Evolutionary conservation across 768 basidiomycete species (phyloP), one percentile per base, ranked within the genome.

Genomic region (Podaxis sp.): DNA sequence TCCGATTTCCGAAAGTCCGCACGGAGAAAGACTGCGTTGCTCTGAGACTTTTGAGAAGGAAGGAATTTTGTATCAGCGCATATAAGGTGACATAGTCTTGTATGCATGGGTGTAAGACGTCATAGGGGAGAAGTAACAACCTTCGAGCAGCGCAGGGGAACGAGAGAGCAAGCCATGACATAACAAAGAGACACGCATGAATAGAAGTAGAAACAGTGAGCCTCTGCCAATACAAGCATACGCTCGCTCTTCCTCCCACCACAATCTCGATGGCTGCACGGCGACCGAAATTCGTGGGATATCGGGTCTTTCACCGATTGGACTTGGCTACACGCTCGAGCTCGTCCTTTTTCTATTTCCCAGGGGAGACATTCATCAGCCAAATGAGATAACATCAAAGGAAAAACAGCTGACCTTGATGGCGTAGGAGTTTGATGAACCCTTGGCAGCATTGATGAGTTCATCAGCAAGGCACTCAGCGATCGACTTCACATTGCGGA

Each of bases 311-410:
- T 93, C 87, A 99, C 87, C 96, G 93, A 84, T 99, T 99, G 80
- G 95, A 97, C 84, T 98, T 99, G 83, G 97, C 97, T 63, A 99
- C 97, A 85, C 96, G 96, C 85, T 99, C 96, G 68, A 99, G 88
- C 80, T 99, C 96, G 79, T 98, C 96, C 84, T 96, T 97, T 93
- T 96, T 96, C 94, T 93, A 73, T 70, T 64, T 39, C 49, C 63
- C 4, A 60, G 52, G 49, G 51, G 46, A 46, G 17, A 8, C 71
- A 44, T 46, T 57, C 28, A 61, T 60, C 55, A 56, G 38, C 9
- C 33, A 30, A 42, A 19, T 19, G 12, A 30, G 39, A 39, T 36
- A 19, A 36, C 11, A 28, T 30, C 52, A 17, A 24, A 53, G 15
- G 15, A 33, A 58, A 63, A 33, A 39, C 36, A 36, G 71, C 79